Conservation (phyloP, 495 filamentous ascomycete species). For the Mytilinidion resinicola region DNA sequence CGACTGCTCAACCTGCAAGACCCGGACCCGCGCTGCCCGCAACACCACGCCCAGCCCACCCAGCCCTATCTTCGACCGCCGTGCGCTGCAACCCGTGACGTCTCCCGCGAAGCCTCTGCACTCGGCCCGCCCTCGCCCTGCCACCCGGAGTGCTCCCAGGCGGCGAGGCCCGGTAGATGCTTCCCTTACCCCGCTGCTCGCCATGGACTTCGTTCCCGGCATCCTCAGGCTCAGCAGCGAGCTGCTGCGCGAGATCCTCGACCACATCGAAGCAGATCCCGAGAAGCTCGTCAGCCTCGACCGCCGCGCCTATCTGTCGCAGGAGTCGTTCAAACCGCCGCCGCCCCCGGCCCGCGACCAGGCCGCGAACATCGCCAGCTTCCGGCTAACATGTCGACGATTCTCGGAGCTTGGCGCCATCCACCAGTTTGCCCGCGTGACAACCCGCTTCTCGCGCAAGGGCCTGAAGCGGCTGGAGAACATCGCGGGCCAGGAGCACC, state of each 20-base stretch:
- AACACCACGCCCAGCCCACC: not conserved
- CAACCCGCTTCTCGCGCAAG: slow-evolving; percentile 52
- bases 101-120: not conserved
- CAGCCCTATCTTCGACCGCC: not conserved
- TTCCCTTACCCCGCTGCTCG: slow-evolving; percentile 18
- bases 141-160: not conserved
- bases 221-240: slow-evolving; percentile 56
- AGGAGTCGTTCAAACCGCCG: slow-evolving; percentile 48
- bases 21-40: not conserved
- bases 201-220: slow-evolving; percentile 12
- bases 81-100: not conserved
- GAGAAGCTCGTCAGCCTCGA: slow-evolving; percentile 44
- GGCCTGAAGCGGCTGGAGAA: slow-evolving; percentile 53
- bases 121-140: not conserved
- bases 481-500: slow-evolving; percentile 43
- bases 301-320: slow-evolving; percentile 46
- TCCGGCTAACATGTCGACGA: slow-evolving; percentile 54
- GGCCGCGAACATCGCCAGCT: slow-evolving; percentile 42
- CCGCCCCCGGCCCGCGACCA: slow-evolving; percentile 39
- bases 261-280: slow-evolving; percentile 45
- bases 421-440: slow-evolving; percentile 54
- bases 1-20: not conserved
- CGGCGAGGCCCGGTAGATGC: slow-evolving; percentile 19
- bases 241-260: slow-evolving; percentile 53
- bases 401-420: slow-evolving; percentile 58